Base-by-base conservation (phyloP, 148 eudicot species). In the Suaeda aralocaspica region DNA sequence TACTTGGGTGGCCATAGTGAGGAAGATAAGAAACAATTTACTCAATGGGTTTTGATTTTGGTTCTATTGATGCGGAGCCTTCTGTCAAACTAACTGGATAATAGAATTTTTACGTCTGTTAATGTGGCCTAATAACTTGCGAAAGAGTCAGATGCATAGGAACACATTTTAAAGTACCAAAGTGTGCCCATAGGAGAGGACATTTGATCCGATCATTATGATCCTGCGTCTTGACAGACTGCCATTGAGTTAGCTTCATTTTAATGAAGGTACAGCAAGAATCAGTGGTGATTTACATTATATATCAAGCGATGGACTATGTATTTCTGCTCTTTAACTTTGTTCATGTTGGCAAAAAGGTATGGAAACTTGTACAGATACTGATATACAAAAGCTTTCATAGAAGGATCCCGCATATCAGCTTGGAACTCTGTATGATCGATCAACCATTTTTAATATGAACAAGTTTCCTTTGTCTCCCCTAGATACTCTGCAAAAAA, bases 401-500 rank as follows among this genome's bases (percentile, higher is more conserved):
- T 36, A 36, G 4, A 36, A 36, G 4, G 41, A 36, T 36, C 41
- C 41, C 8, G 41, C 41, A 36, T 3, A 69, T 62, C 68, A 76
- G 22, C 75, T 72, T 51, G 96, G 98, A 48, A 92, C 63, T 73
- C 84, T 65, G 72, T 90, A 92, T 0, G 89, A 88, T 15, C 82
- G 96, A 57, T 90, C 96, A 11, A 90, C 63, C 91, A 92, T 92
- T 73, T 79, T 90, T 74, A 92, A 77, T 77, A 92, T 77, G 82
- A 92, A 92, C 79, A 92, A 80, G 78, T 92, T 92, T 59, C 98
- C 94, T 80, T 90, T 86, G 80, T 92, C 90, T 21, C 98, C 98
- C 84, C 96, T 88, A 24, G 96, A 92, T 67, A 90, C 85, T 59
- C 98, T 90, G 92, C 59, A 69, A 31, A 39, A 1, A 6, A 59